Base-by-base conservation (phyloP, 306 rosid species). In the Cajanus cajan region DNA sequence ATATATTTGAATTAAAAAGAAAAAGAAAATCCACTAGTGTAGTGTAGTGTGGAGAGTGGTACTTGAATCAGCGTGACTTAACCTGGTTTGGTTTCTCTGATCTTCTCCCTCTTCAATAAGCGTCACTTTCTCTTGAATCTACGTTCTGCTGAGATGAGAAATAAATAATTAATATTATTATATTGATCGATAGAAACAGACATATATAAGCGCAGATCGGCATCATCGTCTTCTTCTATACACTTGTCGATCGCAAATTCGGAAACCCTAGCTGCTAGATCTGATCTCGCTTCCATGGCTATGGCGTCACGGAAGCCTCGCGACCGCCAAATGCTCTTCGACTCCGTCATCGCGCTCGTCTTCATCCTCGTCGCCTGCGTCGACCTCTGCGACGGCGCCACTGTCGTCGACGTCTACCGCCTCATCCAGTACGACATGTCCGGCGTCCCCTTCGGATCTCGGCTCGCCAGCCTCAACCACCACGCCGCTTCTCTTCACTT, bases 331-430 rank as follows among this genome's bases (percentile, higher is more conserved):
- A 85, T 88, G 61, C 77, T 96, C 13, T 75, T 84, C 70, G 99
- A 95, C 83, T 91, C 99, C 0, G 89, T 91, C 64, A 78, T 96
- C 76, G 98, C 96, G 4, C 88, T 93, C 13, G 83, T 91, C 41
- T 84, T 91, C 87, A 66, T 96, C 39, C 88, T 96, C 50, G 84
- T 96, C 24, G 94, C 97, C 39, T 93, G 96, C 82, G 96, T 89
- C 44, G 99, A 93, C 87, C 90, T 96, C 77, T 90, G 99, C 52
- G 97, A 93, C 87, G 98, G 91, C 76, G 99, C 98, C 82, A 88
- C 98, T 9, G 98, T 91, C 45, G 99, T 96, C 66, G 99, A 96
- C 28, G 98, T 96, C 39, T 96, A 93, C 82, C 94, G 98, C 1
- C 87, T 95, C 59, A 95, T 95, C 77, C 99, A 95, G 73, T 95